These are phyloP conservation scores for Cyclostephanos invisitatus DNA, from an alignment of 108 stramenopile genomes.

Conservation along the genomic window DNA sequence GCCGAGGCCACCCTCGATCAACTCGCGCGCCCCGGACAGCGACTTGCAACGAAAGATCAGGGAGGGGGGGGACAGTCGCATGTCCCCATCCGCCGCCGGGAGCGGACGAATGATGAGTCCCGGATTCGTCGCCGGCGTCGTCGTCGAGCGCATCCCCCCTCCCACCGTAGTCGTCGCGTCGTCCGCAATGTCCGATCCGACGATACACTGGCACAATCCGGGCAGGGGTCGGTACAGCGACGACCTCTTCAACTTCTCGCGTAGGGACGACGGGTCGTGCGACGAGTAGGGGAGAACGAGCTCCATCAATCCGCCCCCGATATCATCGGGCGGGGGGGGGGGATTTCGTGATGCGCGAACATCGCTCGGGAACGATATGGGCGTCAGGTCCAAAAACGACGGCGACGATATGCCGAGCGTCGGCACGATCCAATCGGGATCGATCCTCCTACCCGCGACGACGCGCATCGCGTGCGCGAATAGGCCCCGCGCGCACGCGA, in stretches of 20 bases:
- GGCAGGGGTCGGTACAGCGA: slow-evolving; percentile 32
- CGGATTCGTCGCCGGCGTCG: slow-evolving; percentile 3
- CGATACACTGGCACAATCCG: slow-evolving; percentile 37
- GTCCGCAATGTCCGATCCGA: neutral
- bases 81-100: slow-evolving; percentile 71
- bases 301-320: slow-evolving; percentile 22
- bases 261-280: slow-evolving; percentile 15
- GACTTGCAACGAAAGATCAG: slow-evolving; percentile 62
- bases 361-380: slow-evolving; percentile 23
- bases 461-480: slow-evolving; percentile 4
- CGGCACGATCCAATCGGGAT: slow-evolving; percentile 27
- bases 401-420: slow-evolving; percentile 9
- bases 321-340: neutral
- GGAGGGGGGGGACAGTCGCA: slow-evolving; percentile 65
- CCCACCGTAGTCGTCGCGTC: neutral
- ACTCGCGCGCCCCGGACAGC: slow-evolving; percentile 9
- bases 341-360: too few species aligned
- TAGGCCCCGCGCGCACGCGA: slow-evolving; percentile 24
- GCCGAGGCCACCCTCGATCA: slow-evolving; percentile 20
- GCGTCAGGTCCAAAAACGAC: slow-evolving; percentile 17
- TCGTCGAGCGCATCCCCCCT: neutral
- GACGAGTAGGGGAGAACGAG: slow-evolving; percentile 41
- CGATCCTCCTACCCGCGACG: slow-evolving; percentile 11
- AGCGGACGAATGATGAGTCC: slow-evolving; percentile 65
- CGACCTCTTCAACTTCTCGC: slow-evolving; percentile 22